Base-by-base conservation (phyloP, 345 rosid species). In the Gossypium anomalum region DNA sequence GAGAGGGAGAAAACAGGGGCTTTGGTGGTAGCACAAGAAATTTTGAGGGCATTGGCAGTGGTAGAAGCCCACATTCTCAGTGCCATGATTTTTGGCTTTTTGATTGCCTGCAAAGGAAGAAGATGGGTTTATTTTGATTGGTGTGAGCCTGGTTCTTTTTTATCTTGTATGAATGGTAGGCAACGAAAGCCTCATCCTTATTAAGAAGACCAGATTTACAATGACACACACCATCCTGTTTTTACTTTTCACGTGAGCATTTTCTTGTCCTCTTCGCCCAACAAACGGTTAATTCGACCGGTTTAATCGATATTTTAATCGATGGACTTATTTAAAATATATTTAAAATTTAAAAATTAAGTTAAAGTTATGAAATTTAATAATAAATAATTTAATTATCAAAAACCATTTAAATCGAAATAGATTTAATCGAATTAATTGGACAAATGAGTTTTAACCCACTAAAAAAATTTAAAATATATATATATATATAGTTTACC, bases 51-150 rank as follows among this genome's bases (percentile, higher is more conserved):
- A 78, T 89, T 93, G 73, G 94, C 98, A 17, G 99, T 90, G 38
- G 97, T 92, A 75, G 97, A 92, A 86, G 94, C 96, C 99, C 99
- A 95, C 84, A 91, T 87, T 83, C 97, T 88, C 56, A 95, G 87
- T 60, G 99, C 98, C 98, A 95, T 90, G 43, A 0, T 78, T 59
- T 59, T 4, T 4, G 68, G 43, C 44, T 78, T 58, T 66, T 67
- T 78, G 79, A 65, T 77, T 63, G 65, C 81, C 68, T 76, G 76
- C 75, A 65, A 58, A 67, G 27, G 29, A 53, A 4, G 19, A 49
- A 58, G 22, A 59, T 75, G 48, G 27, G 25, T 64, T 44, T 25
- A 25, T 45, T 47, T 27, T 51, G 41, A 34, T 34, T 34, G 41
- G 41, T 34, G 7, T 5, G 27, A 74, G 68, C 72, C 43, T 19